Evolutionary conservation across 2,329 filamentous ascomycete genomes (phyloP), one percentile per base, ranked within the genome.

Genomic region (Epichloe elymi): DNA sequence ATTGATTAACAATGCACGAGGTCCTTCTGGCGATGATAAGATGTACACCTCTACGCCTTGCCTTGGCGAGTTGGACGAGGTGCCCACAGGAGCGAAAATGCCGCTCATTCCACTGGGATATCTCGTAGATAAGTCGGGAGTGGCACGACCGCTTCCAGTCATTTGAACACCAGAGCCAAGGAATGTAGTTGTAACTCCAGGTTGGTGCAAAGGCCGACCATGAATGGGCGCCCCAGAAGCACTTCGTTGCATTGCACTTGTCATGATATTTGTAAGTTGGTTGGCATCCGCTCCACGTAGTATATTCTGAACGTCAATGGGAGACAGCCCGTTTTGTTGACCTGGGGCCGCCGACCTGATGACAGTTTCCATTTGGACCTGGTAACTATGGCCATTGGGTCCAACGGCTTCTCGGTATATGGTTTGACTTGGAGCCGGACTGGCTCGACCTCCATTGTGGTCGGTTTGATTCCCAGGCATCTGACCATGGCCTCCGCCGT

Each of bases 11-110:
- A 84, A 63, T 5, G 73, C 80, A 19, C 74, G 73, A 1, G 80
- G 80, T 0, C 80, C 80, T 41, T 71, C 70, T 0, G 80, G 79
- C 0, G 80, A 83, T 15, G 73, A 77, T 6, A 84, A 61, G 23
- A 84, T 74, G 56, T 82, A 83, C 2, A 82, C 76, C 53, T 79
- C 74, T 0, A 73, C 68, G 2, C 61, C 63, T 23, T 66, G 65
- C 35, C 61, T 60, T 17, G 62, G 46, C 54, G 55, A 55, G 48
- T 53, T 53, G 49, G 48, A 55, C 51, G 46, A 49, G 36, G n/a
- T n/a, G 11, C 12, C 30, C 10, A 30, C 30, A 8, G 55, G 52
- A 11, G 60, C 53, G 36, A 60, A 49, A n/a, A 59, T 46, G 44
- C 61, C 55, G 48, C 58, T 60, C 26, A 61, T 64, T 12, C 57